phyloP scores from a whole-genome alignment of 164 flowering plant genomes.

The Paratinospora sagittata region DNA sequence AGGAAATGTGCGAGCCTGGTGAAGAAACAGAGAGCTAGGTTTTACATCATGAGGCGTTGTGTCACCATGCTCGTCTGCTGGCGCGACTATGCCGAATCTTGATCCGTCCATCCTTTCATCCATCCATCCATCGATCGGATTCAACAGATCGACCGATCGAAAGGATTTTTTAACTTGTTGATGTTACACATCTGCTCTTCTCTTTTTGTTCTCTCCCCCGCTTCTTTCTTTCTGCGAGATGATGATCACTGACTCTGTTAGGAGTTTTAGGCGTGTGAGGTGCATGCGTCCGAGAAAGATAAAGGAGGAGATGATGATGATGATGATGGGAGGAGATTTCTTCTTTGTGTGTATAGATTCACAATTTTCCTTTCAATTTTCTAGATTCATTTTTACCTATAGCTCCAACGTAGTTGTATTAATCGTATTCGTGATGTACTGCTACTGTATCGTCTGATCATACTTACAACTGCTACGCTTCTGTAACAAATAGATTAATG shows the following conservation, averaged over 20 bases:
- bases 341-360: neutral
- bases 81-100: slow-evolving; percentile 27
- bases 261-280: neutral
- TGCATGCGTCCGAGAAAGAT: neutral
- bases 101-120: neutral
- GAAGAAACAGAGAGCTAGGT: slow-evolving; percentile 30
- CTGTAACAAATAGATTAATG: too few species aligned
- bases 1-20: slow-evolving; percentile 27
- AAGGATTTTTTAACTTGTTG: too few species aligned
- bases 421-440: too few species aligned
- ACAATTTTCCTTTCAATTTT: neutral
- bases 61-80: slow-evolving; percentile 35
- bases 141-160: neutral
- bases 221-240: neutral
- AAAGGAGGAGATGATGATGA: neutral
- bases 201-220: neutral
- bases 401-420: too few species aligned
- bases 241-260: neutral
- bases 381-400: neutral
- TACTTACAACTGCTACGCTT: too few species aligned
- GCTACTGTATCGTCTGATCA: too few species aligned
- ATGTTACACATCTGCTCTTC: too few species aligned
- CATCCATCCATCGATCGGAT: neutral
- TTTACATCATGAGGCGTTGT: slow-evolving; percentile 30
- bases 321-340: too few species aligned